These are phyloP conservation scores for Chrysopogon serrulatus DNA, from an alignment of 176 grass and related monocot species.

Conservation along the genomic window DNA sequence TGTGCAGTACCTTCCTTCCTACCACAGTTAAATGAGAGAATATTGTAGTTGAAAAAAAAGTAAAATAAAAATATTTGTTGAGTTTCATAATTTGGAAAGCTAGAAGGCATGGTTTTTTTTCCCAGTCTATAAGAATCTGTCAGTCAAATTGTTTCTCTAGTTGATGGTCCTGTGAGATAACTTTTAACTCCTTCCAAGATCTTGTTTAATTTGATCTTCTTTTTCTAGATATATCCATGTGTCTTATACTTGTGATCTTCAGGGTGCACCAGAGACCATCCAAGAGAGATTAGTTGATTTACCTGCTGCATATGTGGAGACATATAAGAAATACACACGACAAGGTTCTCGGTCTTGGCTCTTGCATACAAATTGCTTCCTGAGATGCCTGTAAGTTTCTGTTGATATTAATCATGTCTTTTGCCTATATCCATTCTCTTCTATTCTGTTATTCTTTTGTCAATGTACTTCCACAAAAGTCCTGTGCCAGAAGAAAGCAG, in stretches of 20 bases:
- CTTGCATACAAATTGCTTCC: constrained; percentile 92
- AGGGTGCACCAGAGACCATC: constrained; percentile 99
- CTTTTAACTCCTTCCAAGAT: neutral
- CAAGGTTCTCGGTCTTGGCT: constrained; percentile 97
- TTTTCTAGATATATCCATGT: neutral
- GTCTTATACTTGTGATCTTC: constrained; percentile 2
- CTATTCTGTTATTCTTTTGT: neutral
- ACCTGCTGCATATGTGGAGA: constrained; percentile 86
- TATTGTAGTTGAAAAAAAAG: neutral
- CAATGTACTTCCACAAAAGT: neutral
- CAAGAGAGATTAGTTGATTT: constrained; percentile 89
- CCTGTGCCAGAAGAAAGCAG: neutral
- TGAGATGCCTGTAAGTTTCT: constrained; percentile 88
- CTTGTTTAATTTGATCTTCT: neutral
- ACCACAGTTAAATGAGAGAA: neutral
- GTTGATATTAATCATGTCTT: neutral
- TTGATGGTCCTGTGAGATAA: neutral
- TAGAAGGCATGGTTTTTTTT: neutral
- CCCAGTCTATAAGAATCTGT: neutral
- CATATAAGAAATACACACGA: constrained; percentile 94
- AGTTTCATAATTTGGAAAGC: neutral
- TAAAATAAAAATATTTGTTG: neutral
- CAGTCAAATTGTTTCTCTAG: neutral
- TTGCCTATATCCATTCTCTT: neutral
- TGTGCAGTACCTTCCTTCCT: neutral